Evolutionary conservation across 371 early-diverging fungal species (phyloP), one percentile per base, ranked within the genome.

Genomic region (Apophysomyces ossiformis): DNA sequence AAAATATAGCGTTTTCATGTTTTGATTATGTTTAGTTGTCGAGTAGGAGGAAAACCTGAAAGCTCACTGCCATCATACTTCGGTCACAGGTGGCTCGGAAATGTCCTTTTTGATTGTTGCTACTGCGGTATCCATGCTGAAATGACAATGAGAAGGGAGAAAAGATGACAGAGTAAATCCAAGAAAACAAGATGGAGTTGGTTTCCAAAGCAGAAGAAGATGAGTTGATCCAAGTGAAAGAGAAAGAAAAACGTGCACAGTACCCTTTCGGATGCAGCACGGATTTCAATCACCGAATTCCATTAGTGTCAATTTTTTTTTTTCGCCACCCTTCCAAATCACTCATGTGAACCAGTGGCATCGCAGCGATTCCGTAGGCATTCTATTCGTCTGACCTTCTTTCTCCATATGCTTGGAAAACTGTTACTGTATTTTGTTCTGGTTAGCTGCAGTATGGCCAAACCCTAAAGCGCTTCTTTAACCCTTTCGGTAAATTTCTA

Each of bases 21-120:
- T n/a, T 50, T 50, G 54, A 50, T 50, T n/a, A 7, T 50, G 21
- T 50, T 50, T 50, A 50, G 54, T 50, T n/a, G 21, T 50, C 21
- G 21, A 7, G 54, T 50, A 16, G 54, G 21, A 7, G 16, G 21
- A 50, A 50, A 4, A 21, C 21, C 9, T 21, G 54, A 21, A 18
- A 50, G 18, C 18, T 50, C 54, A 21, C 16, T n/a, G 16, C 21
- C 9, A 18, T 21, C 54, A 50, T 50, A 50, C 54, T 50, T 50
- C 54, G 54, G 54, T 8, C 21, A 50, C 11, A 21, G 21, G 21
- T 21, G 21, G 11, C 21, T 50, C 54, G n/a, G 4, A n/a, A 21
- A 5, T 9, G 7, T n/a, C 21, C 9, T n/a, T 50, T 50, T 50
- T 50, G 4, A 21, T n/a, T 50, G 54, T 21, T 7, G 54, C 9